These are phyloP conservation scores for Mycena chlorophos DNA, from an alignment of 768 basidiomycete species.

Conservation along the genomic window DNA sequence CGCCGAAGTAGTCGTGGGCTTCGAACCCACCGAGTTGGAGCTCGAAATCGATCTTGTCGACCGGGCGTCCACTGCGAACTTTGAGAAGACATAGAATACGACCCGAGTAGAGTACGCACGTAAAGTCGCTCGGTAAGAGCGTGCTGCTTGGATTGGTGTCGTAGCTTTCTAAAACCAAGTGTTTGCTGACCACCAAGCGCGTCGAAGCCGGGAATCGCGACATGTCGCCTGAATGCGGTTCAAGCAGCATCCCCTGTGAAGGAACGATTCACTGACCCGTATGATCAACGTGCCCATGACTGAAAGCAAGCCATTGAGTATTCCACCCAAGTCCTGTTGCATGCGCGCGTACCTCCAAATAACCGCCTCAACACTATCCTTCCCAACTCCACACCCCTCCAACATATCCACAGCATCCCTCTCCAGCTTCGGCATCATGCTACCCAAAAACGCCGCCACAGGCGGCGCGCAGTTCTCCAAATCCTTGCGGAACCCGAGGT, in stretches of 20 bases:
- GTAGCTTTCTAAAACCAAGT: constrained; percentile 4
- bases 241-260: too few relatives aligned
- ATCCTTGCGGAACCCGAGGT: constrained; percentile 23
- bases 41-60: constrained; percentile 15
- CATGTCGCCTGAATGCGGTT: constrained; percentile 19
- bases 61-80: constrained; percentile 18
- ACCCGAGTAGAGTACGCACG: constrained; percentile 6
- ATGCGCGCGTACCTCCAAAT: constrained; percentile 23
- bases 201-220: constrained; percentile 21
- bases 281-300: constrained; percentile 25
- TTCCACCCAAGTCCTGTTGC: background rate
- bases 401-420: constrained; percentile 20
- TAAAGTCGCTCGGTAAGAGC: constrained; percentile 20
- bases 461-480: constrained; percentile 14
- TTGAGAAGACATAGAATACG: background rate
- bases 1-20: constrained; percentile 25
- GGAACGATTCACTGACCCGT: constrained; percentile 10
- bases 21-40: constrained; percentile 21
- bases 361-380: constrained; percentile 18
- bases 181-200: constrained; percentile 19
- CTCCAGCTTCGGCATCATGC: constrained; percentile 1
- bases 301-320: background rate
- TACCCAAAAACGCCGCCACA: constrained; percentile 3
- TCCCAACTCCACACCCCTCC: constrained; percentile 10
- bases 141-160: constrained; percentile 10